Base-by-base conservation (phyloP, 352 stramenopile species). In the Pythium folliculosum region DNA sequence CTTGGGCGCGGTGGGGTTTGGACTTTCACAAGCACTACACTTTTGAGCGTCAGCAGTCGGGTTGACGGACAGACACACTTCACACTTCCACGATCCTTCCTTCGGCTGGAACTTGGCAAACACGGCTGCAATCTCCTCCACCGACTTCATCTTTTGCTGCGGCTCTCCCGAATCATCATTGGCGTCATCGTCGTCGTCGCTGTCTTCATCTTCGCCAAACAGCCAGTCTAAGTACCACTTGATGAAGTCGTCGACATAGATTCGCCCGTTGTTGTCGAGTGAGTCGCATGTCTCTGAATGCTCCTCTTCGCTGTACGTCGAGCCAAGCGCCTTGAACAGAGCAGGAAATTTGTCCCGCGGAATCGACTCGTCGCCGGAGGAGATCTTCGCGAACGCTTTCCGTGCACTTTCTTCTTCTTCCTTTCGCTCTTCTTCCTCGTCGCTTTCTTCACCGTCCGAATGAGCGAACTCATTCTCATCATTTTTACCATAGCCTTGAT, bases 211-310 rank as follows among this genome's bases (percentile, higher is more conserved):
- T n/a, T 72, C 63, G 21, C 74, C 77, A 37, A 91, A 87, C 59
- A 91, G 71, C 80, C 80, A 91, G 62, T 77, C 70, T 12, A 89
- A 55, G 51, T 91, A 91, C 82, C 82, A 91, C 30, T 65, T 64
- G 43, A 83, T 72, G 43, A 91, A 91, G 27, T 87, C 78, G 3
- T 73, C 57, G 35, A 87, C 77, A 25, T 79, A 70, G 19, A 91
- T 68, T 48, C 74, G 78, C n/a, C 82, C 82, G 49, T 83, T 69
- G 48, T 77, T 82, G 14, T 73, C 62, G 3, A 90, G 61, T 40
- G 65, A 77, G 23, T 74, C 45, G 54, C 86, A 52, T 25, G 67
- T 83, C 21, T 54, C 65, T 5, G 67, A 58, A 51, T 87, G 82
- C n/a, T 80, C 77, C 37, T 89, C 79, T 47, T 84, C 80, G 16